A percentile compares a stretch with the other conserved stretches of the same genome.
Evolutionary conservation across 768 basidiomycete species (phyloP).

Genomic region (Hericium erinaceus): DNA sequence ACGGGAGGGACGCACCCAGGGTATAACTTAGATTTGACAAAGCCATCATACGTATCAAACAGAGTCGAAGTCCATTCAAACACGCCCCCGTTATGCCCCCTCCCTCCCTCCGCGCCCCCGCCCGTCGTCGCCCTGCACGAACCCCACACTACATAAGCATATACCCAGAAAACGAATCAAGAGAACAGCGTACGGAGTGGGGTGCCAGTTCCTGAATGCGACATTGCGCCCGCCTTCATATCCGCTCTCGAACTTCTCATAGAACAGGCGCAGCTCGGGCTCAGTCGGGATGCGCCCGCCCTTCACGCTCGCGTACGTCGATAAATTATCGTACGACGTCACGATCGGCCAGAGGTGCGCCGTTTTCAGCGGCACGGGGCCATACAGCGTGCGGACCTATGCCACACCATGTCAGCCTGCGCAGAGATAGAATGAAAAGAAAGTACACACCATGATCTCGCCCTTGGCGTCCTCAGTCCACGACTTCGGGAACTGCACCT

Average conservation of each 20-base stretch:
- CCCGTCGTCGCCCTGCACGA: conserved; percentile 60
- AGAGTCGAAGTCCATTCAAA: conserved; percentile 97
- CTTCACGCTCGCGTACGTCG: conserved; percentile 71
- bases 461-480: conserved; percentile 52
- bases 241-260: conserved; percentile 62
- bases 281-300: conserved; percentile 95
- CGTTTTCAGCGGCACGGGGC: conserved; percentile 66
- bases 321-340: conserved; percentile 69
- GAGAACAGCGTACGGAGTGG: conserved; percentile 57
- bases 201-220: conserved; percentile 92
- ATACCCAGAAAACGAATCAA: background rate
- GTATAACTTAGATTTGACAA: conserved; percentile 65
- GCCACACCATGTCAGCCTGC: background rate
- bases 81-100: conserved; percentile 87
- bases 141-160: conserved; percentile 1
- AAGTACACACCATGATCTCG: conserved; percentile 40
- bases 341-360: conserved; percentile 84
- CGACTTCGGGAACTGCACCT: conserved; percentile 52
- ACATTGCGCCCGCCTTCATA: conserved; percentile 74
- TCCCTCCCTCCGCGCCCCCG: conserved; percentile 28
- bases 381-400: conserved; percentile 80
- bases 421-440: too few relatives aligned
- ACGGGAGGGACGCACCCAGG: conserved; percentile 52
- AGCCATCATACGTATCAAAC: conserved; percentile 43
- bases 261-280: conserved; percentile 74